Conservation (phyloP, 441 rosid species). For the Melastoma candidum region DNA sequence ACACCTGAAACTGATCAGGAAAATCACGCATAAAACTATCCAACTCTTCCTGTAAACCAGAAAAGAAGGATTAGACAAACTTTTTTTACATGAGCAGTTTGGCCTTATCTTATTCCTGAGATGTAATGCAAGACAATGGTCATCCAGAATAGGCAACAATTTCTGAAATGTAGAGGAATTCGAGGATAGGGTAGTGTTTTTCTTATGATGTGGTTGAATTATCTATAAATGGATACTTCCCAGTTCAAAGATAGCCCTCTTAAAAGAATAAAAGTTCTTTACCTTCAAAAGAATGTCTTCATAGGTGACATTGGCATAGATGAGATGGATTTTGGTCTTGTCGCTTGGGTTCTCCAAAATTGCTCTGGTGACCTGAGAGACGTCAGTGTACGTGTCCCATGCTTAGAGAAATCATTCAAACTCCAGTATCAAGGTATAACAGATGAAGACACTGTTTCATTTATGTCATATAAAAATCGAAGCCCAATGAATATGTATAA, state of each 20-base stretch:
- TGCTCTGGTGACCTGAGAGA: slow-evolving; percentile 26
- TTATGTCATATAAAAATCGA: too few relatives aligned
- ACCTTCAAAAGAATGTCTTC: slow-evolving; percentile 36
- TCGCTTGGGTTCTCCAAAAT: slow-evolving; percentile 26
- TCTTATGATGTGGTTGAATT: neutral
- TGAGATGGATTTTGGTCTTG: slow-evolving; percentile 20
- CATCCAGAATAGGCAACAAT: too few relatives aligned
- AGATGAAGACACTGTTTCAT: neutral
- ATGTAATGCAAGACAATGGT: too few relatives aligned
- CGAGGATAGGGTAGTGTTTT: too few relatives aligned
- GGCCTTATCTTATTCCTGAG: too few relatives aligned
- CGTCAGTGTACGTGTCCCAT: neutral
- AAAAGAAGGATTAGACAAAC: neutral
- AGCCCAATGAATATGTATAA: too few relatives aligned
- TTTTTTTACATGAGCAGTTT: too few relatives aligned
- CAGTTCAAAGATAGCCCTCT: neutral
- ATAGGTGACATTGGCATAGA: slow-evolving; percentile 26
- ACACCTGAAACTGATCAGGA: slow-evolving; percentile 27
- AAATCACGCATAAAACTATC: slow-evolving; percentile 21
- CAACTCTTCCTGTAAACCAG: slow-evolving; percentile 28
- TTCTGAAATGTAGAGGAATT: too few relatives aligned
- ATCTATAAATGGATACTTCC: neutral
- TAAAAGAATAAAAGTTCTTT: slow-evolving; percentile 4
- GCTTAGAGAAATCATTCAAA: slow-evolving; percentile 1
- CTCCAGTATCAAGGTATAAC: neutral